phyloP scores from a whole-genome alignment of 129 eudicot species.

The Silybum marianum region DNA sequence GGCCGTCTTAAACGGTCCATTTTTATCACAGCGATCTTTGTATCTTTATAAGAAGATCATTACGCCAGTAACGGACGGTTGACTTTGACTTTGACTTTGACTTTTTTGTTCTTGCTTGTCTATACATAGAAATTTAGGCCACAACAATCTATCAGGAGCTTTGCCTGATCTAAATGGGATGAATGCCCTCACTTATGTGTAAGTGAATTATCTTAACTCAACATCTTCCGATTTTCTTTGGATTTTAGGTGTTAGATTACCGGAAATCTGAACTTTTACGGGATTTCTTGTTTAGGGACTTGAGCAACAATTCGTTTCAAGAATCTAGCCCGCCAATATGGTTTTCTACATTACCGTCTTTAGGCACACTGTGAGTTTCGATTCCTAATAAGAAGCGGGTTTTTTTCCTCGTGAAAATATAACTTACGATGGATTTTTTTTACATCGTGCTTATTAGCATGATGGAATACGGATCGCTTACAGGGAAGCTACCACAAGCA shows the following conservation, averaged over 20 bases:
- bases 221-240: neutral
- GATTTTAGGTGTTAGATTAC: conserved; percentile 10
- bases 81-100: neutral
- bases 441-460: conserved; percentile 41
- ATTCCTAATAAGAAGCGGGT: neutral
- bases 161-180: conserved; percentile 81
- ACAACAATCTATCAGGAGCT: conserved; percentile 66
- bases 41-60: neutral
- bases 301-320: conserved; percentile 87
- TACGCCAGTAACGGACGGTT: neutral
- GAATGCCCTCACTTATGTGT: conserved; percentile 79
- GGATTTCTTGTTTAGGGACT: conserved; percentile 56
- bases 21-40: neutral
- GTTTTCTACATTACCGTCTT: conserved; percentile 71
- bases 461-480: conserved; percentile 71
- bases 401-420: neutral
- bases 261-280: neutral
- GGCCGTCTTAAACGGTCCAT: neutral
- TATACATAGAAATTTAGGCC: conserved; percentile 58
- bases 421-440: conserved; percentile 22
- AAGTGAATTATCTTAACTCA: conserved; percentile 27
- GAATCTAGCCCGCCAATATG: conserved; percentile 74
- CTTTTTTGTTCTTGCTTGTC: neutral
- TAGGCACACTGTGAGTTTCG: conserved; percentile 77
- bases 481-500: conserved; percentile 63